Percentiles rank a stretch among this genome's conserved stretches.
Evolutionary conservation across 345 rosid genomes (phyloP).

Genomic region (Passiflora organensis): DNA sequence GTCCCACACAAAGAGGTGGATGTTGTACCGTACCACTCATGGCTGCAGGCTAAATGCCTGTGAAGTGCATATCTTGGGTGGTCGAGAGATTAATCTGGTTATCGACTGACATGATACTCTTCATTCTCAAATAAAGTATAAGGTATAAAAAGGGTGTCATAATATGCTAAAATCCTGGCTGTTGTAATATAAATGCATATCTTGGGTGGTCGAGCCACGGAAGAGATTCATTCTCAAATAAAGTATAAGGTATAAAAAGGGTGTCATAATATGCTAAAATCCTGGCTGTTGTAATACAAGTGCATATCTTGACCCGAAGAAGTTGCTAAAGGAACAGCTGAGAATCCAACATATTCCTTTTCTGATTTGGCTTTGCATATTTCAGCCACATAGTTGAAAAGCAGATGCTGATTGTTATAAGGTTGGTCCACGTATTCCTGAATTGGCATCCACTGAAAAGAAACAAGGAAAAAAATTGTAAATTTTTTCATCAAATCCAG

Average conservation of each 20-base stretch:
- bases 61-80: too few species aligned
- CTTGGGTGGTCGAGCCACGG: too few species aligned
- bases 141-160: too few species aligned
- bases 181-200: conserved; percentile 64
- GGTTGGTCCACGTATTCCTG: conserved; percentile 62
- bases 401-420: conserved; percentile 30
- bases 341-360: conserved; percentile 47
- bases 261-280: conserved; percentile 7
- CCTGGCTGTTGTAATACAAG: conserved; percentile 45
- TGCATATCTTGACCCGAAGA: conserved; percentile 39
- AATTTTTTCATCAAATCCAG: too few species aligned
- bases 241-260: too few species aligned
- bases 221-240: too few species aligned
- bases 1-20: too few species aligned
- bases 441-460: conserved; percentile 64
- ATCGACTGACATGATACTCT: too few species aligned
- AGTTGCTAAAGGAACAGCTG: conserved; percentile 33
- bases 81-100: too few species aligned
- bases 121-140: too few species aligned
- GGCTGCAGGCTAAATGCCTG: too few species aligned
- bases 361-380: conserved; percentile 51
- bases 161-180: conserved; percentile 11
- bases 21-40: too few species aligned
- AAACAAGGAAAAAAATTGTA: neutral
- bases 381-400: conserved; percentile 45